Evolutionary conservation across 2,329 filamentous ascomycete species (phyloP).

Genomic region (Neobulgaria alba): DNA sequence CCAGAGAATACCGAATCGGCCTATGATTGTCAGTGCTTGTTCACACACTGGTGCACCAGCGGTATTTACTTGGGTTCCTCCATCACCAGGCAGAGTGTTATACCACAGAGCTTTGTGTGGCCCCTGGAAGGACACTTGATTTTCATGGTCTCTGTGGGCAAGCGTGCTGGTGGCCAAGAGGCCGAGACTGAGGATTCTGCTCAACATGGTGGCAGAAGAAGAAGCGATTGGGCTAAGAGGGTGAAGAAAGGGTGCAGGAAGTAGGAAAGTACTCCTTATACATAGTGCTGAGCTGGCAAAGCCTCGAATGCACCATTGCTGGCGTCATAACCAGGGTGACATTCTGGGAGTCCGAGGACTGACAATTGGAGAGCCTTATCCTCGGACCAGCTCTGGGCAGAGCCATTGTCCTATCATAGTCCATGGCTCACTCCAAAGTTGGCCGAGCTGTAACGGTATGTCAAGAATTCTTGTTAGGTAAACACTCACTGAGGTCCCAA

Average conservation of each 20-base stretch:
- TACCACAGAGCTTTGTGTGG: constrained; percentile 75
- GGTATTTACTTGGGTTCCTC: constrained; percentile 68
- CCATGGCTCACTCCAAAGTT: no score
- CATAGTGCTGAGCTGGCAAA: constrained; percentile 16
- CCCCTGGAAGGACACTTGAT: constrained; percentile 36
- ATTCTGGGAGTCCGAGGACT: constrained; percentile 9
- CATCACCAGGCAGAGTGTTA: constrained; percentile 72
- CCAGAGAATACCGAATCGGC: constrained; percentile 84
- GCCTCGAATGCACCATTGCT: constrained; percentile 9
- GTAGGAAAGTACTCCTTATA: constrained; percentile 11
- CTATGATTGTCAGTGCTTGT: constrained; percentile 33
- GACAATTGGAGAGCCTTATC: constrained; percentile 4
- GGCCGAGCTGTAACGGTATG: no score
- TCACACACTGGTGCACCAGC: constrained; percentile 2
- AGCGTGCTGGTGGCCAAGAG: constrained; percentile 53
- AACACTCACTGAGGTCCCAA: no score
- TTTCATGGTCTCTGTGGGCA: constrained; percentile 88
- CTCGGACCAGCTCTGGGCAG: no score
- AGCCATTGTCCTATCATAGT: no score
- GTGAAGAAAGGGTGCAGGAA: constrained; percentile 3
- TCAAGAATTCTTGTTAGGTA: no score
- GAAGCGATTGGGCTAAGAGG: neutral
- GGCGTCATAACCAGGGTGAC: constrained; percentile 16
- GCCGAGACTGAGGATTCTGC: constrained; percentile 19
- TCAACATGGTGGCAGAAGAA: constrained; percentile 19